Evolutionary conservation across 2,329 filamentous ascomycete genomes (phyloP).

Genomic region (Lasiodiplodia sp.): DNA sequence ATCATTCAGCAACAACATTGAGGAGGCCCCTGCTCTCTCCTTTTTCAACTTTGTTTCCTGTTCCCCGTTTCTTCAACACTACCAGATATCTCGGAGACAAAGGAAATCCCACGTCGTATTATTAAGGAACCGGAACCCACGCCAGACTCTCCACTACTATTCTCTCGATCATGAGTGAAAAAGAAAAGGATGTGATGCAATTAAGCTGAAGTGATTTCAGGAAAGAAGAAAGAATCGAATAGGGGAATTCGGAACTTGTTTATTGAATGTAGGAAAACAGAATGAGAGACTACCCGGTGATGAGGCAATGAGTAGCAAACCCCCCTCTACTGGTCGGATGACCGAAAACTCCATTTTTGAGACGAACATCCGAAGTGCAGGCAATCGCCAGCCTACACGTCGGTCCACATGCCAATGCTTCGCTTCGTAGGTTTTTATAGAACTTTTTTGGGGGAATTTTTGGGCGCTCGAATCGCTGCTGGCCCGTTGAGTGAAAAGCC

Average conservation of each 20-base stretch:
- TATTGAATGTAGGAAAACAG: neutral
- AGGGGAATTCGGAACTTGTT: neutral
- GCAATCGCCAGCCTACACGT: neutral
- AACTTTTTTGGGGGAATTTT: neutral
- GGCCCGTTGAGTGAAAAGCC: neutral
- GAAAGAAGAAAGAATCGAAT: neutral
- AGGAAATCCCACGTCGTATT: neutral
- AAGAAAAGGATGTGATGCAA: neutral
- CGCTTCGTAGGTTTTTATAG: neutral
- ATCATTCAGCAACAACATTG: neutral
- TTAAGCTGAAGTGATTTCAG: constrained; percentile 1
- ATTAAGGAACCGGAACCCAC: constrained; percentile 8
- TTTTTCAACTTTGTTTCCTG: neutral
- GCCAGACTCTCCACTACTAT: neutral
- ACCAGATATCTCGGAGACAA: constrained; percentile 10
- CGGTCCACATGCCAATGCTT: neutral
- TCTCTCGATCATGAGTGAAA: neutral
- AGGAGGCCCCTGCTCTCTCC: neutral
- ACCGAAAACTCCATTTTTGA: neutral
- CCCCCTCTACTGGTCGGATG: neutral
- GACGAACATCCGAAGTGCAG: neutral
- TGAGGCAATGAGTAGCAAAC: neutral
- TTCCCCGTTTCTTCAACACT: constrained; percentile 3
- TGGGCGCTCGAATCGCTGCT: neutral
- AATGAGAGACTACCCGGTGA: neutral